A percentile compares a stretch with the other conserved stretches of the same genome.
These are phyloP conservation scores for Metarhizium anisopliae DNA, from an alignment of 2,329 filamentous ascomycete genomes.

Conservation along the genomic window DNA sequence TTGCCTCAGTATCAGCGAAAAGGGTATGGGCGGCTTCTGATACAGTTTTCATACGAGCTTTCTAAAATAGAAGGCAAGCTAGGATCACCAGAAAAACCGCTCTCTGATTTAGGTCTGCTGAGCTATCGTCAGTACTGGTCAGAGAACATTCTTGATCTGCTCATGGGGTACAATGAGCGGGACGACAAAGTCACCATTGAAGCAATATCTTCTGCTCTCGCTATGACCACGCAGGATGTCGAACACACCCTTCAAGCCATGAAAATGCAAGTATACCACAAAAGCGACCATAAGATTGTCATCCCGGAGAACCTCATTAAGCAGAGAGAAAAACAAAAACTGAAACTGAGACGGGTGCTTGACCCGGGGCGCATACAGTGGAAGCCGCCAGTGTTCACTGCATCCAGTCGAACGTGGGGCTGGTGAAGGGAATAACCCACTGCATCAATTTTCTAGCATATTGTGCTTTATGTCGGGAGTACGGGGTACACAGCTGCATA, in stretches of 20 bases:
- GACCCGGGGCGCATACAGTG: constrained; percentile 75
- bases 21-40: constrained; percentile 85
- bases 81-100: constrained; percentile 91
- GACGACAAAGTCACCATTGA: constrained; percentile 76
- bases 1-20: constrained; percentile 93
- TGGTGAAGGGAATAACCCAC: constrained; percentile 49
- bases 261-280: constrained; percentile 92
- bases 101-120: constrained; percentile 85
- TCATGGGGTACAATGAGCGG: constrained; percentile 62
- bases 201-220: constrained; percentile 65
- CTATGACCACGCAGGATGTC: constrained; percentile 97
- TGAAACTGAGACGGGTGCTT: constrained; percentile 68
- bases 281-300: constrained; percentile 94
- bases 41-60: constrained; percentile 95
- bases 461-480: background rate
- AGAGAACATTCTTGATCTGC: constrained; percentile 80
- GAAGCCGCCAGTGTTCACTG: constrained; percentile 94
- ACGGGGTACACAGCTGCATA: constrained; percentile 3
- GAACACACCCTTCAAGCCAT: constrained; percentile 89
- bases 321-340: constrained; percentile 69
- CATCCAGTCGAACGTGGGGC: constrained; percentile 86
- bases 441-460: background rate
- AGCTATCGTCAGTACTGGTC: constrained; percentile 98
- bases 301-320: constrained; percentile 76
- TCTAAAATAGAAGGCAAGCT: constrained; percentile 92